Evolutionary conservation across 352 stramenopile genomes (phyloP).

Genomic region (Phytophthora citricola): DNA sequence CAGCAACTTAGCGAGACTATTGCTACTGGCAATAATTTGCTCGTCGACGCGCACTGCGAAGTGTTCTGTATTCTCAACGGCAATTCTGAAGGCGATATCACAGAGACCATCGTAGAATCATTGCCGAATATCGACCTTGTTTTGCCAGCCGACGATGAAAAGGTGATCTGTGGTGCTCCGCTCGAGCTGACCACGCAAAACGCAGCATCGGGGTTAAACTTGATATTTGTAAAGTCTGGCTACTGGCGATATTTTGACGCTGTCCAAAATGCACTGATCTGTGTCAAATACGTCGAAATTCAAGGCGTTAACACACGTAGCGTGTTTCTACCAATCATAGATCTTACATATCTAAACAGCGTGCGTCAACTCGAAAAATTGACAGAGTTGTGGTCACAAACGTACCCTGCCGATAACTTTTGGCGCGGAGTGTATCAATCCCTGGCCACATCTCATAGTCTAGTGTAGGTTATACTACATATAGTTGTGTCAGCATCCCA

Average conservation of each 20-base stretch:
- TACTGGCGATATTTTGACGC: slow-evolving; percentile 3
- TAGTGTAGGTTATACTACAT: too few species aligned
- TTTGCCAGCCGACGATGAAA: not conserved
- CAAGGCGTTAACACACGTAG: not conserved
- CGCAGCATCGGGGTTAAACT: not conserved
- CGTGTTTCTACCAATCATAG: not conserved
- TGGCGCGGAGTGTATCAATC: not conserved
- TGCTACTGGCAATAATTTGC: not conserved
- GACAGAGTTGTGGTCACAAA: not conserved
- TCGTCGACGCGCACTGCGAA: not conserved
- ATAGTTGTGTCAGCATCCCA: too few species aligned
- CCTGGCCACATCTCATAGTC: too few species aligned
- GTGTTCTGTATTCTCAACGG: not conserved
- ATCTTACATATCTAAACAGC: slow-evolving; percentile 4
- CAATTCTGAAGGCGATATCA: not conserved
- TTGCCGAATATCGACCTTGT: not conserved
- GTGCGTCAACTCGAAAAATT: not conserved
- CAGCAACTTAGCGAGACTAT: not conserved
- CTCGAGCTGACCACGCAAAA: not conserved
- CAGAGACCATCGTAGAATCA: not conserved
- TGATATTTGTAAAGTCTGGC: slow-evolving; percentile 3
- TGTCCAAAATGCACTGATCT: not conserved
- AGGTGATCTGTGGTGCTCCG: not conserved
- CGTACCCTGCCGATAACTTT: not conserved
- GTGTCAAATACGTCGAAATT: not conserved